These are phyloP conservation scores for Polytolypa hystricis DNA, from an alignment of 2,329 filamentous ascomycete species.

Conservation along the genomic window DNA sequence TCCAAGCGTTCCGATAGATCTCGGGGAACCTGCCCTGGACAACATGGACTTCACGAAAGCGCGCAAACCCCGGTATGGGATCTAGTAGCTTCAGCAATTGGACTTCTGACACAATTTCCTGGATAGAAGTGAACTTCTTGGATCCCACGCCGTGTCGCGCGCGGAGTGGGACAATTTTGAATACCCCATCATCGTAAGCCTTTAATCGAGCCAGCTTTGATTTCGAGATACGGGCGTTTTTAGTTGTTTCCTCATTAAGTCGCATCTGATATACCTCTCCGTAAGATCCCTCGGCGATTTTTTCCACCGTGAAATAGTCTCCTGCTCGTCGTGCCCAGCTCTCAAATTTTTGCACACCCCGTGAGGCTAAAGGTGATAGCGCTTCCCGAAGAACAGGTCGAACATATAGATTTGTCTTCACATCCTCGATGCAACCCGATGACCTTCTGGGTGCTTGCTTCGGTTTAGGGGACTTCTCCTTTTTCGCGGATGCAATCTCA, in stretches of 20 bases:
- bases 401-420: slow-evolving; percentile 25
- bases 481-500: not conserved
- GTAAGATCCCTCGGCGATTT: slow-evolving; percentile 56
- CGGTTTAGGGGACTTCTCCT: slow-evolving; percentile 11
- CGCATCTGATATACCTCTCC: slow-evolving; percentile 53
- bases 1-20: slow-evolving; percentile 39
- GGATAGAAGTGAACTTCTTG: slow-evolving; percentile 34
- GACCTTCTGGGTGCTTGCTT: slow-evolving; percentile 18
- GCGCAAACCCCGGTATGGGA: slow-evolving; percentile 50
- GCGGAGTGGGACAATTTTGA: slow-evolving; percentile 39
- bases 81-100: slow-evolving; percentile 48
- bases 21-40: slow-evolving; percentile 45
- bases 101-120: slow-evolving; percentile 40
- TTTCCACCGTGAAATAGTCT: slow-evolving; percentile 38
- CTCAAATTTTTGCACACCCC: slow-evolving; percentile 28
- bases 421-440: slow-evolving; percentile 24
- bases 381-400: slow-evolving; percentile 28
- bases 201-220: slow-evolving; percentile 27
- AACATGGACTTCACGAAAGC: slow-evolving; percentile 48
- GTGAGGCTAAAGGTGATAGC: slow-evolving; percentile 23
- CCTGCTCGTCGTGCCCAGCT: slow-evolving; percentile 30
- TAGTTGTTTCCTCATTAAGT: slow-evolving; percentile 26
- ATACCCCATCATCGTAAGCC: slow-evolving; percentile 33
- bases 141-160: slow-evolving; percentile 30
- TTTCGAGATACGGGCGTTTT: slow-evolving; percentile 23